Base-by-base conservation (phyloP, 495 filamentous ascomycete species). In the Penicillium fimorum region DNA sequence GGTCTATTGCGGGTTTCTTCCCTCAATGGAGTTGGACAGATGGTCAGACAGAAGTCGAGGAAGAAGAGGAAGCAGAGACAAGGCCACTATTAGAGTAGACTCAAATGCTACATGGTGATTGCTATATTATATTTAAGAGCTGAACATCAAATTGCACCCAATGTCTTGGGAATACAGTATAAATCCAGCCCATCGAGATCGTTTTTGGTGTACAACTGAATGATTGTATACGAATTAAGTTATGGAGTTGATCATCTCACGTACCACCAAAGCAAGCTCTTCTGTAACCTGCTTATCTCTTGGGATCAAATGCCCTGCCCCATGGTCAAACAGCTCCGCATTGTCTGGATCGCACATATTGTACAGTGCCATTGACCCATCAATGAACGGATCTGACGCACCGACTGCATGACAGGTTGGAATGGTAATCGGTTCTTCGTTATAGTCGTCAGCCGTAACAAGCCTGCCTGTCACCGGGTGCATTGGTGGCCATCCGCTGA, bases 401-500 rank as follows among this genome's bases (percentile, higher is more conserved):
- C 82, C 82, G 32, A 84, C 69, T 40, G 86, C 77, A 72, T 85
- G 82, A 30, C 75, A 76, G 11, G 82, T 83, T 4, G 82, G 81
- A 45, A 85, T 73, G 24, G 65, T 58, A 48, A 85, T 80, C 8
- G 69, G 59, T 4, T 70, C 60, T 7, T 75, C 77, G n/a, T 61
- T 48, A 37, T 64, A 59, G 62, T 84, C 78, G 57, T 83, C 80
- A 5, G 65, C 64, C 0, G 81, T 68, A 0, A 76, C 49, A 48
- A 79, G 63, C 1, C 66, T 55, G n/a, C 73, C 64, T 24, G 72
- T 70, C 11, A 75, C 67, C 6, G 74, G 70, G 6, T 83, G 76
- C 5, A 82, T 65, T 0, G 82, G 77, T 12, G 81, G 82, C 62
- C 79, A 77, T 17, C 82, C 82, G 0, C 75, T 71, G 51, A 84